Evolutionary conservation across 2,329 filamentous ascomycete species (phyloP), one percentile per base, ranked within the genome.

Genomic region (Aspergillus quadricinctus): DNA sequence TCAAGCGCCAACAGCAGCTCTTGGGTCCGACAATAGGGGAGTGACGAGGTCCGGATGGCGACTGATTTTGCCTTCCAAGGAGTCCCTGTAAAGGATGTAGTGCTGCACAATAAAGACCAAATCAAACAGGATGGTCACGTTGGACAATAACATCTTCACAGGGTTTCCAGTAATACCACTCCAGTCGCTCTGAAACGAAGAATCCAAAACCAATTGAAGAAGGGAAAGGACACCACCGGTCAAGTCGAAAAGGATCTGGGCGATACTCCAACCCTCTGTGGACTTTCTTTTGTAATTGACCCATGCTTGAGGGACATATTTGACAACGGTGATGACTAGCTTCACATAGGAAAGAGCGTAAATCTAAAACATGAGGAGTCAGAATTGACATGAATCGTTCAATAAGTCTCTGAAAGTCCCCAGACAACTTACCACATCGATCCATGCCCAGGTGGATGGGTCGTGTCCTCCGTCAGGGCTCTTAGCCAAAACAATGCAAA

Each of bases 81-180:
- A 68, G 17, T 69, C 70, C 58, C 71, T 72, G 69, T 96, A 97
- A 21, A 96, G 72, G 37, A 92, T 77, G 66, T 92, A 97, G 74
- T 97, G 94, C 76, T 99, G 94, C 4, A 83, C 68, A 52, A 97
- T 88, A 70, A 97, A 97, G 50, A 96, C 79, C 31, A 88, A 61
- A 70, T 97, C 93, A 71, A 96, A 97, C 2, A 90, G 72, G 65
- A 97, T 88, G 56, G 87, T 91, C 48, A 96, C 84, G 68, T 96
- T 93, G 14, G 90, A 89, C 45, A 97, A 80, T 2, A 87, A 85
- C 57, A 97, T 85, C 77, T 97, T 99, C 64, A 94, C 88, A 0
- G 92, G 90, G 72, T 97, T 97, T 1, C 92, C 93, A 0, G 88
- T 92, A 56, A 97, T 81, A 23, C 93, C 94, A 49, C 87, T 89